Conservation (phyloP, 805 yeast genomes). For the Candida mattraensis region DNA sequence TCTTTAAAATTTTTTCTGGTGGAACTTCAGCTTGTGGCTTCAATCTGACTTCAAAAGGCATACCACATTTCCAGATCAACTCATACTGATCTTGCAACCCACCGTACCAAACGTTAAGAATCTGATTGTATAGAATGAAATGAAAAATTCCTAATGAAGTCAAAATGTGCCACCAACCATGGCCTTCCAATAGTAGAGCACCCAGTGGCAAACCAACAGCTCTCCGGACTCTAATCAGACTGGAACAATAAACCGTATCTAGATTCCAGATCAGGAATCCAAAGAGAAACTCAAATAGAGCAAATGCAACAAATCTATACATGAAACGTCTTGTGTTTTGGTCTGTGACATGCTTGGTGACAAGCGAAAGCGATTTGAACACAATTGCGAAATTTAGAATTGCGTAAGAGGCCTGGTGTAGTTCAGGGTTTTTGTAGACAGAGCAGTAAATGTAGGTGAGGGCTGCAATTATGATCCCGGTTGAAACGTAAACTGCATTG, state of each 20-base stretch:
- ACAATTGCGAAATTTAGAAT: slow-evolving; percentile 67
- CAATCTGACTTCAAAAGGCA: slow-evolving; percentile 51
- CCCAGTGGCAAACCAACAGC: slow-evolving; percentile 79
- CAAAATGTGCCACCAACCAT: slow-evolving; percentile 93
- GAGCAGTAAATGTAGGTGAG: slow-evolving; percentile 50
- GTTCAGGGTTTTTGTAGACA: slow-evolving; percentile 64
- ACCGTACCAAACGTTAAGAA: slow-evolving; percentile 62
- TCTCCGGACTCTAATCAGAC: slow-evolving; percentile 59
- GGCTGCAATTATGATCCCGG: slow-evolving; percentile 14
- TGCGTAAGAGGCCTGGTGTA: slow-evolving; percentile 84
- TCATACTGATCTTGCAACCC: slow-evolving; percentile 52
- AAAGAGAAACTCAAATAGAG: slow-evolving; percentile 58
- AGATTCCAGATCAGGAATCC: slow-evolving; percentile 86
- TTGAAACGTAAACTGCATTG: slow-evolving; percentile 16
- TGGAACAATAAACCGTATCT: slow-evolving; percentile 74
- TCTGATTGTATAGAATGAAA: slow-evolving; percentile 74
- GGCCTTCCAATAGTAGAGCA: slow-evolving; percentile 70
- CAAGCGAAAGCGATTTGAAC: slow-evolving; percentile 50
- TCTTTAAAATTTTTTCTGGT: slow-evolving; percentile 1
- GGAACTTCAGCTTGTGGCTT: background rate
- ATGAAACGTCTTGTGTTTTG: slow-evolving; percentile 45
- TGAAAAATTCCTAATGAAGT: slow-evolving; percentile 82
- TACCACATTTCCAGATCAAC: slow-evolving; percentile 54
- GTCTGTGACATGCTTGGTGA: slow-evolving; percentile 53
- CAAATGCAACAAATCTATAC: slow-evolving; percentile 54